Percentiles rank a stretch among this genome's conserved stretches.
Conservation (phyloP, 371 early-diverging fungal species). For the Mortierella sp. region DNA sequence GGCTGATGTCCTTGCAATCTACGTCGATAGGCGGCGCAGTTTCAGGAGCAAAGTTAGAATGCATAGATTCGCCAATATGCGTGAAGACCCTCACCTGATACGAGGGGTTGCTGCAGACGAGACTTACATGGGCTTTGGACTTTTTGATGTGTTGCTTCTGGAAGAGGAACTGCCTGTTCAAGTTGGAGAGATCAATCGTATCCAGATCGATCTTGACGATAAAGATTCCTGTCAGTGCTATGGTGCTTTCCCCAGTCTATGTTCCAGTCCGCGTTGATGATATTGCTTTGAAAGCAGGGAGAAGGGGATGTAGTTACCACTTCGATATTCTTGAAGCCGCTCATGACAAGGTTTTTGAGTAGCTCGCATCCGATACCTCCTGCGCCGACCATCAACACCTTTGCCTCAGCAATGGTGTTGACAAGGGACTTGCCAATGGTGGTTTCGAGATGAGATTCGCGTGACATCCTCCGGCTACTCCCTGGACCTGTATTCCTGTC, state of each 20-base stretch:
- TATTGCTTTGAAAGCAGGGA: no score
- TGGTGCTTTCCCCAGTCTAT: no score
- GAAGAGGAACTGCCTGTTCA: slow-evolving; percentile 99
- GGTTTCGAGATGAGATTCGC: slow-evolving; percentile 42
- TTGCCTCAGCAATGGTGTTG: slow-evolving; percentile 25
- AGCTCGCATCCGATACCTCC: slow-evolving; percentile 99
- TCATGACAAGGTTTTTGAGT: slow-evolving; percentile 92
- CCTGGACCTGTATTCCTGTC: slow-evolving; percentile 2
- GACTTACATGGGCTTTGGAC: slow-evolving; percentile 87
- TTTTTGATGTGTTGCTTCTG: slow-evolving; percentile 92
- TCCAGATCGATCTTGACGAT: slow-evolving; percentile 90
- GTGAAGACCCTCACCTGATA: background rate
- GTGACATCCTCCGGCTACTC: slow-evolving; percentile 12
- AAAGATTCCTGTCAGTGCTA: no score
- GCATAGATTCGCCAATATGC: background rate
- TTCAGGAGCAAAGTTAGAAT: no score
- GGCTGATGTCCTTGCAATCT: slow-evolving; percentile 85
- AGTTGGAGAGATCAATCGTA: slow-evolving; percentile 98
- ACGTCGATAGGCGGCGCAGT: background rate
- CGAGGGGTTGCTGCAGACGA: background rate
- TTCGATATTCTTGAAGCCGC: slow-evolving; percentile 87
- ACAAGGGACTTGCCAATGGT: slow-evolving; percentile 44
- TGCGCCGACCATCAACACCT: slow-evolving; percentile 85
- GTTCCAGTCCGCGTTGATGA: no score
- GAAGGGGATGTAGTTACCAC: slow-evolving; percentile 59